Conservation (phyloP, 345 rosid species). For the Melastoma malabathricum region DNA sequence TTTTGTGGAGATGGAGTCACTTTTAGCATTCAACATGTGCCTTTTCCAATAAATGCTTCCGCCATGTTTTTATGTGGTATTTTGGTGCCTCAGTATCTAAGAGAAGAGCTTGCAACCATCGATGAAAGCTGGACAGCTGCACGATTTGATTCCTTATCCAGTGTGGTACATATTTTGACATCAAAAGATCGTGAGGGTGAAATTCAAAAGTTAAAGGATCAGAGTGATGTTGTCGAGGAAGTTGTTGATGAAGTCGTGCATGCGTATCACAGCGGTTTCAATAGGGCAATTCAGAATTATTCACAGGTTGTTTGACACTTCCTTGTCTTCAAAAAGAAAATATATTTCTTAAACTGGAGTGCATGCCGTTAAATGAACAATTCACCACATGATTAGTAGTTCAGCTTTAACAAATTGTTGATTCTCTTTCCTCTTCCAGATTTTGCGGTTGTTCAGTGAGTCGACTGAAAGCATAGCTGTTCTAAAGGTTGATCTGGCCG, state of each 20-base stretch:
- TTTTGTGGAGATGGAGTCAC: neutral
- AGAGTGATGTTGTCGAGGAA: conserved; percentile 90
- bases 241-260: conserved; percentile 99
- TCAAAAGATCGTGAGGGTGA: conserved; percentile 92
- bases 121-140: conserved; percentile 91
- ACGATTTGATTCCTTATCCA: conserved; percentile 95
- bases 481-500: conserved; percentile 80
- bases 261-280: conserved; percentile 91
- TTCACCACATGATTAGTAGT: neutral
- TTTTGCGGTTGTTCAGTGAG: conserved; percentile 87
- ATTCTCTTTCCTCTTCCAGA: conserved; percentile 32
- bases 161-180: conserved; percentile 87
- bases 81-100: conserved; percentile 51
- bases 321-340: neutral
- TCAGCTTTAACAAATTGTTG: neutral
- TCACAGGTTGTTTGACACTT: conserved; percentile 57
- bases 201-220: conserved; percentile 60
- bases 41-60: conserved; percentile 2
- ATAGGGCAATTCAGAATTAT: conserved; percentile 97
- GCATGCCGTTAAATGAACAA: neutral
- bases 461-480: conserved; percentile 64
- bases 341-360: neutral
- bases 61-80: conserved; percentile 10
- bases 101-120: conserved; percentile 65
- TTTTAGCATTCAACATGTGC: conserved; percentile 2